Conservation (phyloP, 1,139 yeast genomes). For the Barnettozyma hawaiiensis region DNA sequence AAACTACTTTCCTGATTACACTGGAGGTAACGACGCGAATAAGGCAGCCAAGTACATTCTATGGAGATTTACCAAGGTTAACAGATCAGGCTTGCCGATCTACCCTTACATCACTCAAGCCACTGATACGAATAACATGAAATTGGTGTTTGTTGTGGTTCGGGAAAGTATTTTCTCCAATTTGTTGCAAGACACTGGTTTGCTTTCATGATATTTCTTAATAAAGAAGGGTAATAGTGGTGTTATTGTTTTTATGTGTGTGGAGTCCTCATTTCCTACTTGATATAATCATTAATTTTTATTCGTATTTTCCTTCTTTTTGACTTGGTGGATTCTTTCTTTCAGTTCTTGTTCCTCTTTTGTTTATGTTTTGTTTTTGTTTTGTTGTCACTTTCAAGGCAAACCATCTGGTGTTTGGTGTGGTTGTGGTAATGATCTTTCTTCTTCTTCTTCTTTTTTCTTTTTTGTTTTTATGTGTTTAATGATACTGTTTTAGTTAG, state of each 20-base stretch:
- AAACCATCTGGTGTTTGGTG: too few relatives aligned
- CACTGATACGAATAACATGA: slow-evolving; percentile 85
- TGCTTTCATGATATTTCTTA: slow-evolving; percentile 39
- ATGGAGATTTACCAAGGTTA: slow-evolving; percentile 85
- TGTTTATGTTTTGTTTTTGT: not conserved
- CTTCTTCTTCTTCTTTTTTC: too few relatives aligned
- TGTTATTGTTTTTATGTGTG: too few relatives aligned
- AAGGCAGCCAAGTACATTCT: slow-evolving; percentile 92
- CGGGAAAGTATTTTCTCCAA: slow-evolving; percentile 86
- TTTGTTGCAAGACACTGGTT: slow-evolving; percentile 79
- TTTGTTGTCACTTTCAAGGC: too few relatives aligned
- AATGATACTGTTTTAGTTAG: too few relatives aligned
- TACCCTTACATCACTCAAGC: slow-evolving; percentile 95
- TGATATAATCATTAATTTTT: not conserved
- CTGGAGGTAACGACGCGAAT: slow-evolving; percentile 81
- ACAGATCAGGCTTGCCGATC: slow-evolving; percentile 73
- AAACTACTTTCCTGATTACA: slow-evolving; percentile 81
- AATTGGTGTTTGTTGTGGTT: slow-evolving; percentile 86
- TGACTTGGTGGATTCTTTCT: not conserved
- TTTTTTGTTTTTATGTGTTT: too few relatives aligned
- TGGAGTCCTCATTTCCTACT: not conserved
- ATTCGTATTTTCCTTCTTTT: too few relatives aligned
- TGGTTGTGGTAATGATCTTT: too few relatives aligned
- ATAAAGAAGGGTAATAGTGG: too few relatives aligned
- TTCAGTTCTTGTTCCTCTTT: not conserved